These are phyloP conservation scores for Pseudopediastrum boryanum DNA, from an alignment of 139 green algal genomes.

Conservation along the genomic window DNA sequence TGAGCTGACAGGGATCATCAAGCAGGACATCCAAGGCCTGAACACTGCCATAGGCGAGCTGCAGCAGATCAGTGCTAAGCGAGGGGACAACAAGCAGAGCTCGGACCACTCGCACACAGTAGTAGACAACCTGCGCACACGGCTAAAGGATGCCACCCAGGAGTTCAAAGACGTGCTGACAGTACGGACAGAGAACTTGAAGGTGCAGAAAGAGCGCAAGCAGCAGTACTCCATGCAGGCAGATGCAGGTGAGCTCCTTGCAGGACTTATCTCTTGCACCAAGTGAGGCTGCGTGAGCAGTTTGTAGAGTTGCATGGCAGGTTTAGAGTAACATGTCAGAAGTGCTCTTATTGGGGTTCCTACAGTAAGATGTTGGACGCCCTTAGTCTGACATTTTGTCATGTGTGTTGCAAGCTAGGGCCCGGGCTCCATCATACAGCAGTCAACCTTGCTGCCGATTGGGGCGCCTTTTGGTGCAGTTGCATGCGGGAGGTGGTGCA, in stretches of 20 bases:
- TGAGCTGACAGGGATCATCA: constrained; percentile 91
- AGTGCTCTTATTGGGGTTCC: no score
- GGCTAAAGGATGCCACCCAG: constrained; percentile 87
- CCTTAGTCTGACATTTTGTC: no score
- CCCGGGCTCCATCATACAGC: no score
- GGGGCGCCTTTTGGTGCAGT: no score
- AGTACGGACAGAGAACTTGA: constrained; percentile 88
- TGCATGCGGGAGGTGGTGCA: no score
- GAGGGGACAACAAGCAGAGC: constrained; percentile 79
- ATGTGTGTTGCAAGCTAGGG: no score
- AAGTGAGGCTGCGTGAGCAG: neutral
- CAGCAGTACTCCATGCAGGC: constrained; percentile 80
- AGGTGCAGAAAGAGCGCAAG: constrained; percentile 79
- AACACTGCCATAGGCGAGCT: constrained; percentile 85
- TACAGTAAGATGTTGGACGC: no score
- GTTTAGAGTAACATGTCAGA: no score
- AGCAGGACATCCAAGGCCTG: constrained; percentile 88
- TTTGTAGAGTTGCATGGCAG: no score
- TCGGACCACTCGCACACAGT: constrained; percentile 86
- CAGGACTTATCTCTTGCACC: neutral
- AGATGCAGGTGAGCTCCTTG: neutral
- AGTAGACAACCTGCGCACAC: constrained; percentile 83
- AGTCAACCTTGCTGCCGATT: no score
- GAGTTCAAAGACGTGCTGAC: constrained; percentile 96
- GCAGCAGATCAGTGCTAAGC: constrained; percentile 38